Conservation (phyloP, 495 filamentous ascomycete species). For the Daldinia vernicosa region DNA sequence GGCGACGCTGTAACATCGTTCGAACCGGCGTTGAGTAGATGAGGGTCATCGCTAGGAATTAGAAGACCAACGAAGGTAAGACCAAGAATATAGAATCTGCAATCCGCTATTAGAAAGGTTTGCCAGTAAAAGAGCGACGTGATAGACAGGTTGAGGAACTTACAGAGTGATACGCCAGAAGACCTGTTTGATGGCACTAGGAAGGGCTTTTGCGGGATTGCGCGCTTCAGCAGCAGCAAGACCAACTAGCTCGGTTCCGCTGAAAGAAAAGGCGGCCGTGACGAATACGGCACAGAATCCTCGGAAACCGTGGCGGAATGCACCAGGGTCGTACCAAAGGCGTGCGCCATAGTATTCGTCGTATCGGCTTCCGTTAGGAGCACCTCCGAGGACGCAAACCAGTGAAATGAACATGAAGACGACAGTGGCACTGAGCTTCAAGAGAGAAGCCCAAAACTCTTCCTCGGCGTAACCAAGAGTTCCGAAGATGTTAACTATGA, state of each 20-base stretch:
- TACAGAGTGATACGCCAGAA: slow-evolving; percentile 73
- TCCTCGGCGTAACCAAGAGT: slow-evolving; percentile 79
- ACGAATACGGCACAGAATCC: slow-evolving; percentile 79
- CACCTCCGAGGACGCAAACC: slow-evolving; percentile 74
- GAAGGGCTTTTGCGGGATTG: slow-evolving; percentile 71
- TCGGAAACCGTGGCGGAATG: slow-evolving; percentile 74
- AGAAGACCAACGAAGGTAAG: slow-evolving; percentile 79
- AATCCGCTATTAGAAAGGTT: slow-evolving; percentile 41
- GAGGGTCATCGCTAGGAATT: slow-evolving; percentile 63
- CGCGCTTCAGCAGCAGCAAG: slow-evolving; percentile 74
- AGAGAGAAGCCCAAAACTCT: slow-evolving; percentile 59
- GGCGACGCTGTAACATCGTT: slow-evolving; percentile 70
- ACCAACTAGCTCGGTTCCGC: slow-evolving; percentile 76
- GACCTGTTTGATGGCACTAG: slow-evolving; percentile 75
- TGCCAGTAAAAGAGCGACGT: neutral
- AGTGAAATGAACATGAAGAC: slow-evolving; percentile 78
- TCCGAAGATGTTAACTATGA: slow-evolving; percentile 75
- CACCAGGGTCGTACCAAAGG: slow-evolving; percentile 74
- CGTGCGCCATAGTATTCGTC: slow-evolving; percentile 67
- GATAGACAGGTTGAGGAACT: neutral
- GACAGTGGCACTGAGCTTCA: slow-evolving; percentile 69
- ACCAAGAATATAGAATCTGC: slow-evolving; percentile 75
- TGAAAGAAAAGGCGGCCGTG: slow-evolving; percentile 77
- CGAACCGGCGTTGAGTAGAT: slow-evolving; percentile 63
- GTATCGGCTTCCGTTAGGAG: slow-evolving; percentile 58